Evolutionary conservation across 106 monocot species (phyloP).

Genomic region (Acorus gramineus): DNA sequence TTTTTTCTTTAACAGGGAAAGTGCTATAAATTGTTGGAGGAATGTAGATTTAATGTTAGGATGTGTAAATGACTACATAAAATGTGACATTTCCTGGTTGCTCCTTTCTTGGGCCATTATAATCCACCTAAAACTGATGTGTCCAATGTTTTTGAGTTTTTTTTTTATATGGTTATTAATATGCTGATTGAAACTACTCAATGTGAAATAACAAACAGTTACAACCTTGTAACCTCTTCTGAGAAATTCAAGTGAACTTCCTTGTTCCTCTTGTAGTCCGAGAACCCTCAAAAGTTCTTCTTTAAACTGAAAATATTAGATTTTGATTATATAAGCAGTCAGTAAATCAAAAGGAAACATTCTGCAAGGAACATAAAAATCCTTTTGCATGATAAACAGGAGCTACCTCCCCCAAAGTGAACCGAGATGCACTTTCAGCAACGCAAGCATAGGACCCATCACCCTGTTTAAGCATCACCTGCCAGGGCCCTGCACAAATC

Average conservation of each 20-base stretch:
- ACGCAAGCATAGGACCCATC: conserved; percentile 97
- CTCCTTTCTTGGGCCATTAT: too few relatives aligned
- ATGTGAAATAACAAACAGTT: background rate
- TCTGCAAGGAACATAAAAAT: background rate
- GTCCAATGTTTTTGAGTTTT: background rate
- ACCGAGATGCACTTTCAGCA: conserved; percentile 84
- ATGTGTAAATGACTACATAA: too few relatives aligned
- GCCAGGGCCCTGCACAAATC: conserved; percentile 75
- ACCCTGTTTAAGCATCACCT: conserved; percentile 93
- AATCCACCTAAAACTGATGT: background rate
- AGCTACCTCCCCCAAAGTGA: conserved; percentile 89
- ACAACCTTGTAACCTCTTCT: conserved; percentile 94
- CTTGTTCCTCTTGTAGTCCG: conserved; percentile 89
- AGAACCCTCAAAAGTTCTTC: conserved; percentile 91
- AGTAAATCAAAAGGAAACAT: too few relatives aligned
- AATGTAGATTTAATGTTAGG: too few relatives aligned
- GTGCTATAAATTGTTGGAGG: too few relatives aligned
- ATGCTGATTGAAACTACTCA: background rate
- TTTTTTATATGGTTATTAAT: background rate
- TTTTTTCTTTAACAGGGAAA: too few relatives aligned
- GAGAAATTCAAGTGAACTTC: conserved; percentile 93
- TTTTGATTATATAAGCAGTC: background rate
- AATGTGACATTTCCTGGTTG: too few relatives aligned
- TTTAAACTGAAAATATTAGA: conserved; percentile 41
- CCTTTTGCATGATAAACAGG: background rate